Percentiles rank a stretch among this genome's conserved stretches.
Evolutionary conservation across 2,329 filamentous ascomycete genomes (phyloP).

Genomic region (Epichloe festucae): DNA sequence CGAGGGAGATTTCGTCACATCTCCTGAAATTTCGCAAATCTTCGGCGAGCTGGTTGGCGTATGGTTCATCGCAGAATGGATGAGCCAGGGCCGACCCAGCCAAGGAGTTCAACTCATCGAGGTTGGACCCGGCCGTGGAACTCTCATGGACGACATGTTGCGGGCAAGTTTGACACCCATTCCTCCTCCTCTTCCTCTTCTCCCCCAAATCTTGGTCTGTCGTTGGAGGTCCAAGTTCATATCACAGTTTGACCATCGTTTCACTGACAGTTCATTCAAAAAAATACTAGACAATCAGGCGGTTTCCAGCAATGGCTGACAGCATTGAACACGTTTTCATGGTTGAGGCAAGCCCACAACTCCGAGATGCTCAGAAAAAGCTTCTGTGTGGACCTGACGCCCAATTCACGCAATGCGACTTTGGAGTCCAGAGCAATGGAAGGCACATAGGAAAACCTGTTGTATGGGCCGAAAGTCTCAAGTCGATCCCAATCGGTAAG

Average conservation of each 20-base stretch:
- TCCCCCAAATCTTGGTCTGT: not conserved
- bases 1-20: constrained; percentile 92
- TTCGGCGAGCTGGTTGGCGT: constrained; percentile 91
- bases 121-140: constrained; percentile 85
- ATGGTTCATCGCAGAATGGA: constrained; percentile 95
- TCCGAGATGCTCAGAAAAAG: constrained; percentile 65
- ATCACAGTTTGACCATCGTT: not conserved
- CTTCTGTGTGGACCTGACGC: constrained; percentile 65
- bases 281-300: constrained; percentile 57
- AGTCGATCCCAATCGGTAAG: constrained; percentile 61
- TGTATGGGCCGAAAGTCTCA: constrained; percentile 81
- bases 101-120: constrained; percentile 80
- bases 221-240: too few species aligned
- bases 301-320: constrained; percentile 64
- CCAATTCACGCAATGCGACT: constrained; percentile 54
- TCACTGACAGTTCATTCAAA: not conserved
- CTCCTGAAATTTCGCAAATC: constrained; percentile 91
- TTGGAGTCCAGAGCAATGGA: constrained; percentile 60
- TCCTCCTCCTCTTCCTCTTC: not conserved
- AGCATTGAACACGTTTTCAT: constrained; percentile 83
- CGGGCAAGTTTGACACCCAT: constrained; percentile 42
- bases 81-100: constrained; percentile 66
- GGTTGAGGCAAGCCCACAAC: constrained; percentile 77
- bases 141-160: constrained; percentile 92
- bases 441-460: constrained; percentile 66